phyloP scores from a whole-genome alignment of 176 grass and related monocot species.

The Alloteropsis semialata region DNA sequence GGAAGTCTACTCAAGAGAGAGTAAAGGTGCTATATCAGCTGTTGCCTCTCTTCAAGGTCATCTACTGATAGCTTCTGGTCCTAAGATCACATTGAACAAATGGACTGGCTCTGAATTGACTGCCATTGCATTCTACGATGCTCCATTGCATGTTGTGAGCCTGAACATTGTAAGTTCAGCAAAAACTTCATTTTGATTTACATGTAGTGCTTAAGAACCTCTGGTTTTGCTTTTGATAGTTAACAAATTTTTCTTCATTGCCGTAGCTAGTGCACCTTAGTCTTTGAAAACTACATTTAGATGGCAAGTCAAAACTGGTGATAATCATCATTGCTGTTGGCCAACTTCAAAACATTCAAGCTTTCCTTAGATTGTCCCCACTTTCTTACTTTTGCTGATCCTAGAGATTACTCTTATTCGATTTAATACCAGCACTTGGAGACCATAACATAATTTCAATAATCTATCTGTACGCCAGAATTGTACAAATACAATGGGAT shows the following conservation, averaged over 20 bases:
- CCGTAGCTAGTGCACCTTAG: neutral
- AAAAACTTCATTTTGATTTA: constrained; percentile 23
- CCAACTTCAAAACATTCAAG: neutral
- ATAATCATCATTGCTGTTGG: neutral
- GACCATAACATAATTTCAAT: neutral
- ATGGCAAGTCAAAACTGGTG: neutral
- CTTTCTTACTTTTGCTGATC: neutral
- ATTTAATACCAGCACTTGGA: neutral
- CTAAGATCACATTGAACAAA: constrained; percentile 93
- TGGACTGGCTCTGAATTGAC: constrained; percentile 94
- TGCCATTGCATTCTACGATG: constrained; percentile 94
- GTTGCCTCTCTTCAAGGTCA: constrained; percentile 96
- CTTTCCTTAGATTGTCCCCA: neutral
- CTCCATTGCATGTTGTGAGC: constrained; percentile 96
- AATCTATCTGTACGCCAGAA: neutral
- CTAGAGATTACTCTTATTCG: neutral
- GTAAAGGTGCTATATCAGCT: constrained; percentile 90
- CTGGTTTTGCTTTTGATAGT: neutral
- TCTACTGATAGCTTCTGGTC: constrained; percentile 89
- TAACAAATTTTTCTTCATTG: neutral
- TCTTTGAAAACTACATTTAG: neutral
- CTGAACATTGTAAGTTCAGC: constrained; percentile 86
- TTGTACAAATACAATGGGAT: neutral
- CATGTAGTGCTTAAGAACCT: constrained; percentile 4
- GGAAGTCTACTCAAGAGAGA: constrained; percentile 89